A percentile compares a stretch with the other conserved stretches of the same genome.
Conservation (phyloP, 148 eudicot genomes). For the Rhododendron ferrugineum region DNA sequence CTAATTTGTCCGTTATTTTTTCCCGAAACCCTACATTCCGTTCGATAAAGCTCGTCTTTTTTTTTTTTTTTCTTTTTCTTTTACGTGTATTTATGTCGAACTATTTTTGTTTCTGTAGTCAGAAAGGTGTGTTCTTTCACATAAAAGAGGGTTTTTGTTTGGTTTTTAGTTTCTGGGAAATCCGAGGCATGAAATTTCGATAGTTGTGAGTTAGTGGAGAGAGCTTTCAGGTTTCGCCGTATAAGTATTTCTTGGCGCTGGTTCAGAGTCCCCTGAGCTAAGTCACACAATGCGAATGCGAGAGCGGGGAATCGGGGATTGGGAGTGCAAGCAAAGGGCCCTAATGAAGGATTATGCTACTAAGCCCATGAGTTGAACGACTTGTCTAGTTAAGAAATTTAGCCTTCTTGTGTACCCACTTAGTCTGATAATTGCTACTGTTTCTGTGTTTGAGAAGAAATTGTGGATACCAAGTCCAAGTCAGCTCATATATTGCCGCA, state of each 20-base stretch:
- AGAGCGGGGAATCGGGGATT: too few relatives aligned
- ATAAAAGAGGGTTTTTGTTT: background rate
- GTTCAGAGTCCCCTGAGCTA: background rate
- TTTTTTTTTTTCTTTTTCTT: too few relatives aligned
- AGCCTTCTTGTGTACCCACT: background rate
- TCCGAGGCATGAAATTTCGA: background rate
- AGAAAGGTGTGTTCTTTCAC: background rate
- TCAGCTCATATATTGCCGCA: background rate
- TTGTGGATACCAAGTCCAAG: background rate
- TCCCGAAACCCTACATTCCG: background rate
- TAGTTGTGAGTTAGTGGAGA: background rate
- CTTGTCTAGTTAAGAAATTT: background rate
- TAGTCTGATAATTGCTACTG: background rate
- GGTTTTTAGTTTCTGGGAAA: background rate
- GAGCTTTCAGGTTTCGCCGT: background rate
- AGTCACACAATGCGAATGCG: too few relatives aligned
- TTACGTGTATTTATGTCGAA: background rate
- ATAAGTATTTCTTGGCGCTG: background rate
- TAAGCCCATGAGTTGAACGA: too few relatives aligned
- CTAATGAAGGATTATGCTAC: too few relatives aligned
- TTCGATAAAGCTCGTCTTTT: background rate
- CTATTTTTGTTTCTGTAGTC: background rate
- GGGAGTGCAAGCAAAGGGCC: too few relatives aligned
- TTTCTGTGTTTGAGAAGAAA: background rate
- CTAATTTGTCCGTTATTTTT: background rate